A percentile compares a stretch with the other conserved stretches of the same genome.
phyloP scores from a whole-genome alignment of 768 basidiomycete species.

The Lactifluus subvellereus region DNA sequence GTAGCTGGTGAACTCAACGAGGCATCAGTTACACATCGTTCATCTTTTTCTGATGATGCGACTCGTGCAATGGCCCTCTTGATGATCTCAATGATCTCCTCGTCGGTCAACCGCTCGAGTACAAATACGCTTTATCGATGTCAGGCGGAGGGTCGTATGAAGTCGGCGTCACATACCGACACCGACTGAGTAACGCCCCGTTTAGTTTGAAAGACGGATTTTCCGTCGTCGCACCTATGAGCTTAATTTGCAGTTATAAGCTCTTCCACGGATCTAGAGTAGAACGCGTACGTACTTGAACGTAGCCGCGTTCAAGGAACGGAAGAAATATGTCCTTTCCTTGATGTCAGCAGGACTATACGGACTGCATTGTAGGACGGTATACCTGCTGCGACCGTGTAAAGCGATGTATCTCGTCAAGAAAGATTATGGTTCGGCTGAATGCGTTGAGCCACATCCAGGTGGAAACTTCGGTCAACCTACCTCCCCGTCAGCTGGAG shows the following conservation, averaged over 20 bases:
- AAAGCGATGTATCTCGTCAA: slow-evolving; percentile 84
- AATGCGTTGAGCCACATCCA: not conserved
- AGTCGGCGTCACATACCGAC: slow-evolving; percentile 45
- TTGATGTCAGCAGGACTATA: slow-evolving; percentile 21
- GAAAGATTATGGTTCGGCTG: slow-evolving; percentile 69
- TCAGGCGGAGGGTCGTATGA: not conserved
- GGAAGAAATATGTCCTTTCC: slow-evolving; percentile 75
- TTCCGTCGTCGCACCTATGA: slow-evolving; percentile 84
- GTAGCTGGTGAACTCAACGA: not conserved
- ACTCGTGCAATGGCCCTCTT: slow-evolving; percentile 43
- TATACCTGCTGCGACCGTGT: slow-evolving; percentile 62
- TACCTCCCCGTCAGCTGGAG: slow-evolving; percentile 63
- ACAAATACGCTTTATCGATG: slow-evolving; percentile 56
- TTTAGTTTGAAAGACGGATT: slow-evolving; percentile 85
- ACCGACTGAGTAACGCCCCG: slow-evolving; percentile 69
- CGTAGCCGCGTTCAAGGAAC: slow-evolving; percentile 70
- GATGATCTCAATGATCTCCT: slow-evolving; percentile 57
- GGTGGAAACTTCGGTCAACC: slow-evolving; percentile 10
- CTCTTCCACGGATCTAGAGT: not conserved
- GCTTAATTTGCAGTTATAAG: slow-evolving; percentile 31
- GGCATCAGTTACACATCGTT: not conserved
- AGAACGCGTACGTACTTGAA: slow-evolving; percentile 43
- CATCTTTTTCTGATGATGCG: not conserved
- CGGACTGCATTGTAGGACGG: not conserved
- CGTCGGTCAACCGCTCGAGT: slow-evolving; percentile 59